These are phyloP conservation scores for Amphicarpaea edgeworthii DNA, from an alignment of 306 rosid species.

Conservation along the genomic window DNA sequence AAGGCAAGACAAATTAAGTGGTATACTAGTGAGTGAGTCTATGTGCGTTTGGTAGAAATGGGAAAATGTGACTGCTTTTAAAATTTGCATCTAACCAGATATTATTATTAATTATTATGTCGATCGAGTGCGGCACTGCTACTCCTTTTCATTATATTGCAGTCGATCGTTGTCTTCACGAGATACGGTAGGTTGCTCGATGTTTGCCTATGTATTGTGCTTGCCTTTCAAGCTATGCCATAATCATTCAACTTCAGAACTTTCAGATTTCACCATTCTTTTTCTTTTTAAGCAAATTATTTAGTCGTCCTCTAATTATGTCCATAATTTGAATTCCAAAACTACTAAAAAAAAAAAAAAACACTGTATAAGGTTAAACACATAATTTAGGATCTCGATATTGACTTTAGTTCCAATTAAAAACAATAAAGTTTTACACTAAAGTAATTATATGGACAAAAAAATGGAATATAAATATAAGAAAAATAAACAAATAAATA, in stretches of 20 bases:
- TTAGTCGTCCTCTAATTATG: neutral
- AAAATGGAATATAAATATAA: neutral
- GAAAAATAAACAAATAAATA: neutral
- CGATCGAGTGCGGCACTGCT: constrained; percentile 32
- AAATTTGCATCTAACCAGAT: neutral
- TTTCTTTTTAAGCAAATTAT: neutral
- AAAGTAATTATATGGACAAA: neutral
- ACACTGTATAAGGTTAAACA: no score
- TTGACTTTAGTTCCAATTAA: neutral
- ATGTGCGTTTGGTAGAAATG: constrained; percentile 64
- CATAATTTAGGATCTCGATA: neutral
- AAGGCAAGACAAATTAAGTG: no score
- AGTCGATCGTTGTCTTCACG: constrained; percentile 8
- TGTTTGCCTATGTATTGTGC: constrained; percentile 48
- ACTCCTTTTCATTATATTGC: constrained; percentile 34
- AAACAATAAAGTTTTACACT: no score
- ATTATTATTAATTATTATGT: constrained; percentile 26
- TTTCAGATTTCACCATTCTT: neutral
- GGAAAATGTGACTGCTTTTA: neutral
- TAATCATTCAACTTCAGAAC: constrained; percentile 33
- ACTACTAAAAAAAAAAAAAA: no score
- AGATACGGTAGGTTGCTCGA: neutral
- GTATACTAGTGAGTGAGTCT: no score
- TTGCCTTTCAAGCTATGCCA: constrained; percentile 69
- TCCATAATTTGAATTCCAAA: no score